A percentile compares a stretch with the other conserved stretches of the same genome.
Evolutionary conservation across 169 alveolate species (phyloP).

Genomic region (Theileria parva): DNA sequence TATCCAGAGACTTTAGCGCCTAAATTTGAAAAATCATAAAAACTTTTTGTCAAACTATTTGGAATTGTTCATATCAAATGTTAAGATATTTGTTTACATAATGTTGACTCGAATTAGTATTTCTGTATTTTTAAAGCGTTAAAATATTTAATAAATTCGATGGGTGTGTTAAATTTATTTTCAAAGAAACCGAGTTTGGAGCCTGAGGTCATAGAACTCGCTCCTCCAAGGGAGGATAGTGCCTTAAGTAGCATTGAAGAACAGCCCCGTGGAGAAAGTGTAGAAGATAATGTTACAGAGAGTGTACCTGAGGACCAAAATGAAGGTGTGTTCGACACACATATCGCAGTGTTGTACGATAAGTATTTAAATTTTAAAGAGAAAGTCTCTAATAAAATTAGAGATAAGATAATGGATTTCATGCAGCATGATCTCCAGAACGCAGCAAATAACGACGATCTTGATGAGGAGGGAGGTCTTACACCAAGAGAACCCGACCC

Average conservation of each 20-base stretch:
- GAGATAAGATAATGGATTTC: slow-evolving; percentile 48
- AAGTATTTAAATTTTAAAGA: slow-evolving; percentile 29
- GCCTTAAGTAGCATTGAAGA: background rate
- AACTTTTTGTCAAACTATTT: too few species aligned
- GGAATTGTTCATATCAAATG: background rate
- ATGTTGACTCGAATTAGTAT: background rate
- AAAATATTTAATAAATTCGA: background rate
- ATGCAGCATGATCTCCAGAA: slow-evolving; percentile 45
- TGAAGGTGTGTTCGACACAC: slow-evolving; percentile 22
- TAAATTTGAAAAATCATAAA: slow-evolving; percentile 6
- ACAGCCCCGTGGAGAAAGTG: background rate
- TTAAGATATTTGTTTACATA: background rate
- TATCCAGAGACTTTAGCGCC: slow-evolving; percentile 70
- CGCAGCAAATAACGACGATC: background rate
- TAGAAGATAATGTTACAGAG: background rate
- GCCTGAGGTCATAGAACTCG: slow-evolving; percentile 13
- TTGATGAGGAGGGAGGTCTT: slow-evolving; percentile 51
- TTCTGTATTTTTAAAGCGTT: background rate
- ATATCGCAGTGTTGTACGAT: slow-evolving; percentile 45
- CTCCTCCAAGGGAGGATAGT: slow-evolving; percentile 9
- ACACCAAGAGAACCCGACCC: slow-evolving; percentile 15
- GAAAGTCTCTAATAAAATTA: background rate
- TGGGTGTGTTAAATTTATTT: background rate
- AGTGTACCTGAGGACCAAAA: slow-evolving; percentile 15
- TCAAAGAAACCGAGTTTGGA: background rate